These are phyloP conservation scores for Gaeumannomyces sp. DNA, from an alignment of 2,329 filamentous ascomycete species.

Conservation along the genomic window DNA sequence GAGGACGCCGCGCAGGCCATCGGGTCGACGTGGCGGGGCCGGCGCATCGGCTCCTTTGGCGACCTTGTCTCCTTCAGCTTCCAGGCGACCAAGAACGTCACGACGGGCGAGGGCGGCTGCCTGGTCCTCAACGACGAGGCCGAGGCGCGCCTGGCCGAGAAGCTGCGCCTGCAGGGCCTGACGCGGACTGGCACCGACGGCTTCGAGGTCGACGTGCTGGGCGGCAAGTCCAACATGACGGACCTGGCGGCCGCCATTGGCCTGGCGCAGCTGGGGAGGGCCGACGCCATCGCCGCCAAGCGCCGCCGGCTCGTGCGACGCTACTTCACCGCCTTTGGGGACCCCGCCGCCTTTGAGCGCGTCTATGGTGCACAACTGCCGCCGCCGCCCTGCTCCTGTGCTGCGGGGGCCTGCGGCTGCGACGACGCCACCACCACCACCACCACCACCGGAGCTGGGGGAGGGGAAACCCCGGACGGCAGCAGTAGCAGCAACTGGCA, in stretches of 20 bases:
- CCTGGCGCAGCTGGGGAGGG: background rate
- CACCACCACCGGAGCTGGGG: background rate
- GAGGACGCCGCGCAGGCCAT: background rate
- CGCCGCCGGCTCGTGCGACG: background rate
- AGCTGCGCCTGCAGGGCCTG: background rate
- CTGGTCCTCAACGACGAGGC: background rate
- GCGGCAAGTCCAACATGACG: conserved; percentile 1
- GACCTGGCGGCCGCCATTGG: background rate
- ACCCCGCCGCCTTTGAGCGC: background rate
- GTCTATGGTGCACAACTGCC: background rate
- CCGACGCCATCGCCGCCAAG: background rate
- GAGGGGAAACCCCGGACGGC: background rate
- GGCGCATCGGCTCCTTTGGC: background rate
- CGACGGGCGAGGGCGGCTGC: background rate
- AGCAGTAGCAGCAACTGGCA: background rate
- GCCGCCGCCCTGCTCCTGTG: background rate
- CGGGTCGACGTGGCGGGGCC: background rate
- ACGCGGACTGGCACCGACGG: background rate
- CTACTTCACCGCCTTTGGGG: background rate
- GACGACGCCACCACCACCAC: background rate
- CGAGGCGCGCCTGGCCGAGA: background rate
- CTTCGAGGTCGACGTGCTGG: background rate
- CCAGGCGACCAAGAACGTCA: background rate
- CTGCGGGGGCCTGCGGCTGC: background rate
- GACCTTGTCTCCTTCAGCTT: background rate